Evolutionary conservation across 805 yeast species (phyloP), one percentile per base, ranked within the genome.

Genomic region (Saturnispora quitensis): DNA sequence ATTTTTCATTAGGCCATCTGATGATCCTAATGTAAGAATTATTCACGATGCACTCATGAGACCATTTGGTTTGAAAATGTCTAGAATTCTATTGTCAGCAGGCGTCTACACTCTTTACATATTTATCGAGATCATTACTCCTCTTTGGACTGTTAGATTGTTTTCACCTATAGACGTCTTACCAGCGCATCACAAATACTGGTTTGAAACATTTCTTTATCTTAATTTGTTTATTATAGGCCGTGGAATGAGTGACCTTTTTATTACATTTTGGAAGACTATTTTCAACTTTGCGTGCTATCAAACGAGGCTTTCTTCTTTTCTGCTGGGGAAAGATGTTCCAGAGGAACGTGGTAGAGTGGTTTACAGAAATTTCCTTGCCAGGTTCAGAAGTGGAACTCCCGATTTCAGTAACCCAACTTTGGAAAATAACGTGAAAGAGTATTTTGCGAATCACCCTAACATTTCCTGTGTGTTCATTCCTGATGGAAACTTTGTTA

Each of bases 1-100:
- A 45, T 93, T 81, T 65, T 93, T 93, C 69, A 86, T 93, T 54
- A 77, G 96, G 59, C 89, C 96, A 22, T 96, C 97, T 4, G 97
- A 89, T 59, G 97, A 93, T 63, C 96, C 96, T 40, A 85, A 87
- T 59, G 82, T 89, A 45, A 80, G 91, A 57, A 77, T 93, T 12
- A 76, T 91, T 42, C 91, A 89, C 57, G 96, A 90, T 63, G 93
- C 96, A 1, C 67, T 93, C 50, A 84, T 86, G 53, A 81, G 86
- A 57, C 86, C 96, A 0, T 76, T 91, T 60, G 56, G 67, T 8
- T 70, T 84, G 45, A 97, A 93, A 63, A 55, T 90, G 22, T 80
- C 84, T 28, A 74, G 96, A 56, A 82, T 90, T 31, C 73, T 74
- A 2, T 67, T 88, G 27, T 85, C 95, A 28, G 91, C 82, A 18